Percentiles rank a stretch among this genome's conserved stretches.
Evolutionary conservation across 2,329 filamentous ascomycete species (phyloP).

Genomic region (Diaporthe sp.): DNA sequence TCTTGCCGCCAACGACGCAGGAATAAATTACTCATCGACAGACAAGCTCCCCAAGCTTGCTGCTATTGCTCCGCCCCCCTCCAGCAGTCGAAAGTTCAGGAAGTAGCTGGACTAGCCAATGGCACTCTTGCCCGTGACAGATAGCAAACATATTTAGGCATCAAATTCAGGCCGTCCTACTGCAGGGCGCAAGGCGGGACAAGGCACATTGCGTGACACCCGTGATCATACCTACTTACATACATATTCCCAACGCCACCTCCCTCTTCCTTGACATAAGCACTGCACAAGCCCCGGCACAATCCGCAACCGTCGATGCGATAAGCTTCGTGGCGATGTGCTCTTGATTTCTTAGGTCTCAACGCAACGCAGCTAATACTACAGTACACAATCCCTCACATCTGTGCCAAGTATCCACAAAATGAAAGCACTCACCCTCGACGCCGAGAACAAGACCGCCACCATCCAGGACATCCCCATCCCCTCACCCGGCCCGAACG

Average conservation of each 20-base stretch:
- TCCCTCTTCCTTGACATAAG: not conserved
- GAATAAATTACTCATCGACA: constrained; percentile 1
- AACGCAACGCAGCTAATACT: not conserved
- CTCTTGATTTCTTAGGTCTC: not conserved
- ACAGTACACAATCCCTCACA: too few relatives aligned
- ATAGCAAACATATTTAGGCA: constrained; percentile 15
- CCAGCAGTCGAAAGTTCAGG: not conserved
- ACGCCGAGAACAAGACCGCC: constrained; percentile 37
- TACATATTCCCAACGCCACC: not conserved
- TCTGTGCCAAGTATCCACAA: not conserved
- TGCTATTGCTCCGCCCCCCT: not conserved
- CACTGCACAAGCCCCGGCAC: not conserved
- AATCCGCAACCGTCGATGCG: not conserved
- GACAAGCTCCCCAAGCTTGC: constrained; percentile 1
- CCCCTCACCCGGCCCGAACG: constrained; percentile 47
- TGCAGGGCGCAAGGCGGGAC: not conserved
- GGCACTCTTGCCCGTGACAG: not conserved
- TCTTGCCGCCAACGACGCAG: not conserved
- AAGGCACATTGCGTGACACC: not conserved
- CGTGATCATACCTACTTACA: not conserved
- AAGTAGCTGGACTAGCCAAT: constrained; percentile 12
- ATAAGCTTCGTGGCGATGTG: not conserved
- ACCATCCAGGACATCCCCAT: constrained; percentile 28
- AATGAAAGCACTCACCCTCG: constrained; percentile 39
- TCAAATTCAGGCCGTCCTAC: not conserved